Evolutionary conservation across 2,329 filamentous ascomycete genomes (phyloP), one percentile per base, ranked within the genome.

Genomic region (Bipolaris victoriae): DNA sequence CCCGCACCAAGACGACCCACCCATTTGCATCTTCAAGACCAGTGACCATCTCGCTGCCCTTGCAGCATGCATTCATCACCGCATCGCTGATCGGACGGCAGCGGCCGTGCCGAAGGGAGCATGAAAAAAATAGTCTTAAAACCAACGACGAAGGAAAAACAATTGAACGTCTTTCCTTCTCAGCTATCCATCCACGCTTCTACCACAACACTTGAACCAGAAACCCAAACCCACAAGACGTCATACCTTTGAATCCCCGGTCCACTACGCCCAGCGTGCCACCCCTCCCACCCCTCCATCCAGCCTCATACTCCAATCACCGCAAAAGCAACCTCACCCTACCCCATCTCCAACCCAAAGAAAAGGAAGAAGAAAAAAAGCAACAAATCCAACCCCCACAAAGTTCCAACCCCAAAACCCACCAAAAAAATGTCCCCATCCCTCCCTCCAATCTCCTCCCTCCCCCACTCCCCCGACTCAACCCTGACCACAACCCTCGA

Each of bases 401-500:
- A 16, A 16, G 16, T 16, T 24, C 22, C 22, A 5, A 24, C 22
- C 22, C 20, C 20, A 20, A 20, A 20, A 20, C 20, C 20, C 20
- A 20, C 20, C 20, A 20, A 49, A 50, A 40, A 57, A 45, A 45
- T 45, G 43, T 9, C 43, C 9, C 9, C 69, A 52, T 68, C 71
- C 41, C 82, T 95, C 6, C 90, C 90, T 11, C 73, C 82, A 26
- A 80, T 88, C 67, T 72, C 80, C 44, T 77, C 79, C 13, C 79
- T 96, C 37, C 79, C 82, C 24, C 77, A 79, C 45, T 83, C 88
- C 47, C 72, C 86, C 16, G 81, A 85, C 29, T 68, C 80, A 26
- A 78, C 83, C 18, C 83, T 90, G 54, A 82, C 81, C 36, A 70
- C 77, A 4, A 80, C 88, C 48, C 84, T 97, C 47, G 90, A 96